Conservation (phyloP, 352 stramenopile genomes). For the Phytophthora sansomeana region DNA sequence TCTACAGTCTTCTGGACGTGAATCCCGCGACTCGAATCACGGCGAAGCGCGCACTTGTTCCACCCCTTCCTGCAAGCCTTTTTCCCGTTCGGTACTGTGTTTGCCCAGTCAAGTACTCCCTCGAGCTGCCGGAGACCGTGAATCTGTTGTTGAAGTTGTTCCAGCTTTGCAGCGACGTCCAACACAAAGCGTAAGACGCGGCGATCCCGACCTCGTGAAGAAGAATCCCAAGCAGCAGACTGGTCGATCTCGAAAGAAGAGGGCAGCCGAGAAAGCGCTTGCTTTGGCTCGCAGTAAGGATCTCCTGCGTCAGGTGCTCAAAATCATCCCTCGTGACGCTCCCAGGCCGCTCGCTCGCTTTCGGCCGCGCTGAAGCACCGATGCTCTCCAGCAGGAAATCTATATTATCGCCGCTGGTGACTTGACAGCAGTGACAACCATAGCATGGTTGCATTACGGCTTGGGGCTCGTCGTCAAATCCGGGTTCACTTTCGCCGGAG, state of each 20-base stretch:
- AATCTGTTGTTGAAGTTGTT: slow-evolving; percentile 1
- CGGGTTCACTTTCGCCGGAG: no score
- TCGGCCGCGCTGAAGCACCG: slow-evolving; percentile 22
- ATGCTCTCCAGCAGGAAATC: slow-evolving; percentile 5
- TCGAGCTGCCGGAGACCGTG: slow-evolving; percentile 7
- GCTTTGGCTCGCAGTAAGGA: slow-evolving; percentile 38
- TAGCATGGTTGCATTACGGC: neutral
- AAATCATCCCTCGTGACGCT: slow-evolving; percentile 36
- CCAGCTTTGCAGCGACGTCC: slow-evolving; percentile 4
- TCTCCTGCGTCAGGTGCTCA: slow-evolving; percentile 41
- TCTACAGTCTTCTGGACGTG: slow-evolving; percentile 57
- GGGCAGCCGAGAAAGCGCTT: slow-evolving; percentile 12
- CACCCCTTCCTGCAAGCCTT: slow-evolving; percentile 77
- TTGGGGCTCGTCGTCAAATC: slow-evolving; percentile 1
- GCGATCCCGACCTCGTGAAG: slow-evolving; percentile 9
- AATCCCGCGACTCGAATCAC: slow-evolving; percentile 54
- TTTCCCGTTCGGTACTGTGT: slow-evolving; percentile 74
- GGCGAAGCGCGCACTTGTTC: slow-evolving; percentile 59
- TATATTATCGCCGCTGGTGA: slow-evolving; percentile 6
- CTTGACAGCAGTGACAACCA: neutral
- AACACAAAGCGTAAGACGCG: slow-evolving; percentile 28
- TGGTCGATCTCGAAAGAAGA: slow-evolving; percentile 26
- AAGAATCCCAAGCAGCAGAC: slow-evolving; percentile 8
- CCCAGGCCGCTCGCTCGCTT: slow-evolving; percentile 23
- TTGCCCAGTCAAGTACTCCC: slow-evolving; percentile 29